Percentiles rank a stretch among this genome's conserved stretches.
Evolutionary conservation across 768 basidiomycete genomes (phyloP).

Genomic region (Mrakia frigida): DNA sequence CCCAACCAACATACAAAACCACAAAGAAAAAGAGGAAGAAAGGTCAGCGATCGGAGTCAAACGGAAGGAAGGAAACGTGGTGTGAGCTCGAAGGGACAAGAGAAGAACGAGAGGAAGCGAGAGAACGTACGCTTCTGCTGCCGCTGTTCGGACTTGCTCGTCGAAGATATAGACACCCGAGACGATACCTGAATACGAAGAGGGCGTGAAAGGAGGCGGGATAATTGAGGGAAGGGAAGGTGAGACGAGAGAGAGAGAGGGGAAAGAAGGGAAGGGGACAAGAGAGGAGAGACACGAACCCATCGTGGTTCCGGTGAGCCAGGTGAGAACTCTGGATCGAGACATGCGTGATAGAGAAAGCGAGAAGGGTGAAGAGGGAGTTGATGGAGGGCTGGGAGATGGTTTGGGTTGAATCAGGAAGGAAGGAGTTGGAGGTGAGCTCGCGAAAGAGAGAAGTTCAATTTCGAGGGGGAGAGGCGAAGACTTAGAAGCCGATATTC

Average conservation of each 20-base stretch:
- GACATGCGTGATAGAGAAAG: neutral
- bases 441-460: neutral
- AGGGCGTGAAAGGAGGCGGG: neutral
- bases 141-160: neutral
- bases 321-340: neutral
- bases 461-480: no score
- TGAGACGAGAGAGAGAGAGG: neutral
- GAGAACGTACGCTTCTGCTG: neutral
- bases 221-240: neutral
- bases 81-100: conserved; percentile 8
- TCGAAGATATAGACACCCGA: conserved; percentile 15
- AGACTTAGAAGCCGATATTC: no score
- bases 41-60: neutral
- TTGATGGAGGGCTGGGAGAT: neutral
- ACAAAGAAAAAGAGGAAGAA: neutral
- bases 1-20: neutral
- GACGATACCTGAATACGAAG: conserved; percentile 12
- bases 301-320: neutral
- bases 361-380: neutral
- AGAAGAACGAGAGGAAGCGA: neutral
- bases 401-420: neutral
- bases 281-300: neutral
- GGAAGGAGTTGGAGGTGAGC: neutral
- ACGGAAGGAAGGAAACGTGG: neutral
- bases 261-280: neutral